These are phyloP conservation scores for Candida loeiensis DNA, from an alignment of 805 yeast genomes.

Conservation along the genomic window DNA sequence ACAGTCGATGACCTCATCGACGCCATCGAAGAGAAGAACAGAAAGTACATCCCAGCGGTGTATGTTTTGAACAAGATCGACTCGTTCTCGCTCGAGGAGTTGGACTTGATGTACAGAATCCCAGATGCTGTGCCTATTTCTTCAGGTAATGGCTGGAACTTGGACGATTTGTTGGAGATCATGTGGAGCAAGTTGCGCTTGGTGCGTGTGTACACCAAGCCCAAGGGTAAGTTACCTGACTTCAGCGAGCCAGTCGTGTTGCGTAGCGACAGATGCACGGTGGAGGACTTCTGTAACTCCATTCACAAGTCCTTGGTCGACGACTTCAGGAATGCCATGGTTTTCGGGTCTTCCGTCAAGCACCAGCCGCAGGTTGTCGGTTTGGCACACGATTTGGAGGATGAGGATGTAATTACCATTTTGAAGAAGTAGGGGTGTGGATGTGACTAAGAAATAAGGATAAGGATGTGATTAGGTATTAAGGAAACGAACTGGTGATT, in stretches of 20 bases:
- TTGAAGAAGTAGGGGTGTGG: constrained; percentile 54
- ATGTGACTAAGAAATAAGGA: not conserved
- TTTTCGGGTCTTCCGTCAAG: constrained; percentile 90
- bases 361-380: constrained; percentile 98
- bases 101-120: constrained; percentile 83
- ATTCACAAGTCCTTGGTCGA: constrained; percentile 93
- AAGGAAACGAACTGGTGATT: no score
- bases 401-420: constrained; percentile 96
- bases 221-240: constrained; percentile 92
- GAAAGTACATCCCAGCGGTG: constrained; percentile 93
- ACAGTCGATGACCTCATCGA: constrained; percentile 96
- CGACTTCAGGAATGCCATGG: constrained; percentile 90
- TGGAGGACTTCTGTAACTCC: constrained; percentile 94
- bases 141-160: constrained; percentile 94
- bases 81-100: constrained; percentile 88
- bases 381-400: constrained; percentile 74
- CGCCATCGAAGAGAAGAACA: constrained; percentile 81
- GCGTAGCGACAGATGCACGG: constrained; percentile 74
- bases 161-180: constrained; percentile 87
- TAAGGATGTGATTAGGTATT: not conserved
- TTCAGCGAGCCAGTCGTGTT: constrained; percentile 92
- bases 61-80: constrained; percentile 95
- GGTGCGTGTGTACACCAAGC: constrained; percentile 95
- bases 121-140: constrained; percentile 98
- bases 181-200: constrained; percentile 94